Evolutionary conservation across 2,329 filamentous ascomycete species (phyloP).

Genomic region (Rhinocladiella similis): DNA sequence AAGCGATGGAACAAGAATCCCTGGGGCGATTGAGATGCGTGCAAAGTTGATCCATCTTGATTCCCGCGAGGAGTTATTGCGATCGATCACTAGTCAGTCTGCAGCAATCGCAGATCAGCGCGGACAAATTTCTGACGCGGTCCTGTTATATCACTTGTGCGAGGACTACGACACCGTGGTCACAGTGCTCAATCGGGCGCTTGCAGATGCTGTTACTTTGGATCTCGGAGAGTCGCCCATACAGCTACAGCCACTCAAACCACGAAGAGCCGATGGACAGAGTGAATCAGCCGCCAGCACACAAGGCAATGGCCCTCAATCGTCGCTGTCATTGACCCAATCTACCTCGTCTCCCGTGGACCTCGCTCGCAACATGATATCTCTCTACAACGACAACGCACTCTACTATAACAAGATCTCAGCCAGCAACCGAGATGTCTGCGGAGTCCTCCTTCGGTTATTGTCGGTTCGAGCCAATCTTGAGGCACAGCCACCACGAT

Average conservation of each 20-base stretch:
- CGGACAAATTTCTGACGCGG: constrained; percentile 82
- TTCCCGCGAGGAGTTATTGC: constrained; percentile 80
- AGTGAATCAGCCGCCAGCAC: constrained; percentile 25
- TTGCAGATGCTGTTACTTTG: constrained; percentile 84
- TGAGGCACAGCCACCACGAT: constrained; percentile 56
- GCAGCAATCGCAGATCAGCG: constrained; percentile 93
- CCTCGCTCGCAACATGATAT: constrained; percentile 63
- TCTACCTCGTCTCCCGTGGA: constrained; percentile 66
- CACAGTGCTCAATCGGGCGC: constrained; percentile 79
- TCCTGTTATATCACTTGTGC: constrained; percentile 89
- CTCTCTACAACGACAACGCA: constrained; percentile 61
- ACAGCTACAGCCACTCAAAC: constrained; percentile 77
- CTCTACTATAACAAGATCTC: constrained; percentile 63
- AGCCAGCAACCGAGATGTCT: constrained; percentile 57
- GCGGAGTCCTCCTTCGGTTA: constrained; percentile 61
- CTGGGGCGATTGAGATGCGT: constrained; percentile 83
- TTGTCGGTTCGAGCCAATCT: constrained; percentile 61
- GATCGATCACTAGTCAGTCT: constrained; percentile 88
- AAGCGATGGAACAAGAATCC: constrained; percentile 79
- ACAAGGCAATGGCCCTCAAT: constrained; percentile 42
- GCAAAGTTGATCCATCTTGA: constrained; percentile 76
- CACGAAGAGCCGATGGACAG: constrained; percentile 50
- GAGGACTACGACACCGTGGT: constrained; percentile 96
- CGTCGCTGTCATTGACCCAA: constrained; percentile 59
- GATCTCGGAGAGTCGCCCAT: constrained; percentile 81